Conservation (phyloP, 2,329 filamentous ascomycete genomes). For the Botrytis fragariae region DNA sequence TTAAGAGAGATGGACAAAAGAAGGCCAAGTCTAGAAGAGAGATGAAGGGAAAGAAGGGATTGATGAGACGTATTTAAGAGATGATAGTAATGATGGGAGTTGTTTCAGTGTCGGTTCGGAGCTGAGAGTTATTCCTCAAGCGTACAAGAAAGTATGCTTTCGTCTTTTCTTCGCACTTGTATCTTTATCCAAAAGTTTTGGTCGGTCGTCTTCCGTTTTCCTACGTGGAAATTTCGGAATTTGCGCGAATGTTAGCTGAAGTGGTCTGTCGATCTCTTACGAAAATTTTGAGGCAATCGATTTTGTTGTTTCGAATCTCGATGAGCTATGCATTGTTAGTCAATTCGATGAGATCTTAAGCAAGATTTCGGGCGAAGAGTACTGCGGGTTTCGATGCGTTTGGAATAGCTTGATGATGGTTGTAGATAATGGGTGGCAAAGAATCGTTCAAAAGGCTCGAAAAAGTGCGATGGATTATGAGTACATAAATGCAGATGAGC, state of each 20-base stretch:
- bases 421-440: not conserved
- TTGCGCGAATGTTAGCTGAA: not conserved
- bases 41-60: conserved; percentile 19
- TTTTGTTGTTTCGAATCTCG: not conserved
- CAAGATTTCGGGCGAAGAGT: too few species aligned
- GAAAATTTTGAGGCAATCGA: too few species aligned
- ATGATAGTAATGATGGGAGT: not conserved
- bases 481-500: conserved; percentile 8
- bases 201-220: not conserved
- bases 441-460: too few species aligned
- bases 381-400: not conserved
- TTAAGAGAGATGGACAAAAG: conserved; percentile 13
- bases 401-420: not conserved
- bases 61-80: conserved; percentile 7
- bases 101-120: not conserved
- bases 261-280: not conserved
- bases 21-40: conserved; percentile 1
- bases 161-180: not conserved
- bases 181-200: conserved; percentile 11
- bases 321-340: not conserved
- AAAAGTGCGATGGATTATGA: not conserved
- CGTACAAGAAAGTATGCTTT: not conserved
- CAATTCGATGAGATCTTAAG: too few species aligned
- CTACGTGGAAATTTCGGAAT: not conserved
- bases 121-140: not conserved